phyloP scores from a whole-genome alignment of 2,329 filamentous ascomycete species.

The Colletotrichum tropicicola region DNA sequence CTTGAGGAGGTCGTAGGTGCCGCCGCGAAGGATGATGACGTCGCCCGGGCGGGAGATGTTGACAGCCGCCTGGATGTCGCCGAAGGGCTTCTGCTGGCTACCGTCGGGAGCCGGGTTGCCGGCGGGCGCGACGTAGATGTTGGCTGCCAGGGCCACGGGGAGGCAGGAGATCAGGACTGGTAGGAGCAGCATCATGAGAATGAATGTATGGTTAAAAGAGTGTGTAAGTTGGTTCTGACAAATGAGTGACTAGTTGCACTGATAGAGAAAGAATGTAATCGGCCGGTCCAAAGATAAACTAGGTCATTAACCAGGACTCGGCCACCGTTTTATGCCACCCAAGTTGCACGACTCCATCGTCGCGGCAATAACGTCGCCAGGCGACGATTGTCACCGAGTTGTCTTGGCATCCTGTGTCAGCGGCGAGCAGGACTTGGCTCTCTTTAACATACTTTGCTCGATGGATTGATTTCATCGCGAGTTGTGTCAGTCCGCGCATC shows the following conservation, averaged over 20 bases:
- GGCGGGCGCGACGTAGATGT: slow-evolving; percentile 55
- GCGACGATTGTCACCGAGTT: neutral
- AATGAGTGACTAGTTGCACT: neutral
- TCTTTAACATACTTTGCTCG: slow-evolving; percentile 14
- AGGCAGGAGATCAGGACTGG: slow-evolving; percentile 13
- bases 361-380: neutral
- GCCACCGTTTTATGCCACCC: neutral
- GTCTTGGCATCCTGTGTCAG: neutral
- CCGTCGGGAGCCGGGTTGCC: slow-evolving; percentile 48
- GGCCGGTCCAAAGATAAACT: no score
- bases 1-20: slow-evolving; percentile 49
- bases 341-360: neutral
- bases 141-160: slow-evolving; percentile 35
- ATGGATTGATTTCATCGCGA: neutral
- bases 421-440: neutral
- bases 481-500: neutral
- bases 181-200: slow-evolving; percentile 2
- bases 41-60: slow-evolving; percentile 54
- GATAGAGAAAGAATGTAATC: neutral
- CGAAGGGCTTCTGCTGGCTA: slow-evolving; percentile 48
- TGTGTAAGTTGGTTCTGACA: slow-evolving; percentile 4
- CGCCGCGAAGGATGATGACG: slow-evolving; percentile 43
- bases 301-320: neutral
- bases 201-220: neutral
- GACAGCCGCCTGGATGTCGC: slow-evolving; percentile 56